Evolutionary conservation across 1,139 yeast species (phyloP), one percentile per base, ranked within the genome.

Genomic region (Geotrichum klebahnii): DNA sequence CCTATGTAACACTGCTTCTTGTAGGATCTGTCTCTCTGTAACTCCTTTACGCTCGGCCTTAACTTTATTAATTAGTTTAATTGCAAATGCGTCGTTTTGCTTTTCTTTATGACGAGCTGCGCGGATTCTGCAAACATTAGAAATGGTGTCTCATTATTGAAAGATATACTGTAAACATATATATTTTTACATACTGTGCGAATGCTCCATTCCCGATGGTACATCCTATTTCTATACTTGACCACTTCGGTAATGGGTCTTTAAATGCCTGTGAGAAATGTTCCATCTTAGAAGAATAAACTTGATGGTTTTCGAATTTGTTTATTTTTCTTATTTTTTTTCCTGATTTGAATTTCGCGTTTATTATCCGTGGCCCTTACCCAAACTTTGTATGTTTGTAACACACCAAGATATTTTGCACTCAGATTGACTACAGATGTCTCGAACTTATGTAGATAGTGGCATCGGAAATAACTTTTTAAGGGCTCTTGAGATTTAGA

Each of bases 1-100:
- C 47, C 75, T 74, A 55, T 81, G 87, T 16, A 81, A 68, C 16
- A 72, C 62, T 1, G 77, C 75, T 57, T 82, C 87, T 41, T 73
- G 67, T 3, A 74, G 75, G 3, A 80, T 70, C 55, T 71, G 75
- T 28, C 76, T 73, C 39, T 74, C 72, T 2, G 69, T 61, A 39
- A 78, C 61, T 0, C 80, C 81, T 46, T 68, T 67, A 26, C 65
- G 64, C 32, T 62, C 67, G 10, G 81, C 78, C 26, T 73, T 69
- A 14, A 69, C 68, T 22, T 79, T 65, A 61, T 80, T 77, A 24
- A 81, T 74, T 56, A 76, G 77, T 58, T 81, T 81, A 43, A 80
- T 70, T 0, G 86, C 86, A 51, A 79, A 73, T 5, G 47, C 47
- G 5, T 28, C 16, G 5, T n/a, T n/a, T 3, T 14, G 34, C 17